Conservation (phyloP, 352 stramenopile species). For the Globisporangium rhizosaccharum region DNA sequence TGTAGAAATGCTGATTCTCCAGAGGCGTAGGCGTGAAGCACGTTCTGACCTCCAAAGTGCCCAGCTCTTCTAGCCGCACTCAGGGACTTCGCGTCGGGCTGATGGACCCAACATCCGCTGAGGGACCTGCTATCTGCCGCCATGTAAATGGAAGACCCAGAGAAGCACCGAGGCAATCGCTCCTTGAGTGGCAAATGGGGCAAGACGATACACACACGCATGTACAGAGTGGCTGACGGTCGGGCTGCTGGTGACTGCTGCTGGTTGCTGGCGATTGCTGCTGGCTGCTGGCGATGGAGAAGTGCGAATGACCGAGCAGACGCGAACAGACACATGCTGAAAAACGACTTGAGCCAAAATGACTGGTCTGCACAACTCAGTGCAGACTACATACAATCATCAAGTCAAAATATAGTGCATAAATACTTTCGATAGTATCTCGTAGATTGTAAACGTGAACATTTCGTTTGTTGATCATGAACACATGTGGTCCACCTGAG, state of each 20-base stretch:
- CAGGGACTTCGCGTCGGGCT: conserved; percentile 68
- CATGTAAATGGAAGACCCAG: conserved; percentile 61
- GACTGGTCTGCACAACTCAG: too few species aligned
- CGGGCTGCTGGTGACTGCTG: not conserved
- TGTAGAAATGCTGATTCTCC: conserved; percentile 85
- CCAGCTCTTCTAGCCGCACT: conserved; percentile 64
- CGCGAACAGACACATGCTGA: too few species aligned
- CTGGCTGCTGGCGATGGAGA: not conserved
- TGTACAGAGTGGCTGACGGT: not conserved
- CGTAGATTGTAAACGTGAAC: too few species aligned
- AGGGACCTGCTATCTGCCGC: conserved; percentile 62
- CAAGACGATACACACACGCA: conserved; percentile 12
- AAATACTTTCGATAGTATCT: too few species aligned
- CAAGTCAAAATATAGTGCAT: too few species aligned
- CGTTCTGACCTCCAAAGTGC: conserved; percentile 58
- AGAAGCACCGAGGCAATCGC: conserved; percentile 38
- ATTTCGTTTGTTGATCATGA: too few species aligned
- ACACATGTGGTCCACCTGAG: too few species aligned
- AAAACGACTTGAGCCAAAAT: too few species aligned
- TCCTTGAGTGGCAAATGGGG: conserved; percentile 64
- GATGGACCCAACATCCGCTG: conserved; percentile 75
- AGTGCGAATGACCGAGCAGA: too few species aligned
- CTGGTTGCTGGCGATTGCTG: not conserved
- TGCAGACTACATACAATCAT: too few species aligned
- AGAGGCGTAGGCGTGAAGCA: conserved; percentile 52